Evolutionary conservation across 345 rosid species (phyloP).

Genomic region (Aquilaria malaccensis): DNA sequence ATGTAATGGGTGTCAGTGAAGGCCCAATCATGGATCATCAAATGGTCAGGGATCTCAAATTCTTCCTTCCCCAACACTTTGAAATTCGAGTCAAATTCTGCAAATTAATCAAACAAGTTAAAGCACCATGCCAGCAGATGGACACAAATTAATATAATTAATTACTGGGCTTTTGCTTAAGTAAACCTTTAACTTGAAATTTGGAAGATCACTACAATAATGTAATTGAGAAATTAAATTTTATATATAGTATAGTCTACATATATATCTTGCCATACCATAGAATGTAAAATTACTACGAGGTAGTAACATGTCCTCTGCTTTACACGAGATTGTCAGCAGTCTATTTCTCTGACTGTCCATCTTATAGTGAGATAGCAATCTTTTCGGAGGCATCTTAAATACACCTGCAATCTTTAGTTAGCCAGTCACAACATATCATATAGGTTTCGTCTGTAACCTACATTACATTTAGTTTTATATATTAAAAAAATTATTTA

Average conservation of each 20-base stretch:
- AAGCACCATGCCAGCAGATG: not conserved
- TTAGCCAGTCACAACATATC: too few species aligned
- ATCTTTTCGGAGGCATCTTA: conserved; percentile 83
- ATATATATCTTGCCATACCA: conserved; percentile 24
- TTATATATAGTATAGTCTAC: not conserved
- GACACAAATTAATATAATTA: not conserved
- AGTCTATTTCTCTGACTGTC: conserved; percentile 55
- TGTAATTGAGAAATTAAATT: too few species aligned
- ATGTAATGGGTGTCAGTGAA: conserved; percentile 73
- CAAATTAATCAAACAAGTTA: not conserved
- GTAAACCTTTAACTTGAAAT: too few species aligned
- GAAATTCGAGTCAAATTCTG: conserved; percentile 68
- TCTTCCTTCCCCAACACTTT: conserved; percentile 44
- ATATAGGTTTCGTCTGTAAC: too few species aligned
- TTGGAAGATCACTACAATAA: too few species aligned
- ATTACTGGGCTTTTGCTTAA: not conserved
- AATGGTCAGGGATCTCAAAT: conserved; percentile 60
- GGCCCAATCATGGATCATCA: conserved; percentile 98
- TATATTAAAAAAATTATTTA: too few species aligned
- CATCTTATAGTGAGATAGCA: conserved; percentile 82
- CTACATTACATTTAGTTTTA: too few species aligned
- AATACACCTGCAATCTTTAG: conserved; percentile 42
- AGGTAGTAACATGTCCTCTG: conserved; percentile 89
- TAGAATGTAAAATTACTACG: conserved; percentile 76
- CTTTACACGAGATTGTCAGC: conserved; percentile 69